phyloP scores from a whole-genome alignment of 169 alveolate species.

The Plasmodium ovale region DNA sequence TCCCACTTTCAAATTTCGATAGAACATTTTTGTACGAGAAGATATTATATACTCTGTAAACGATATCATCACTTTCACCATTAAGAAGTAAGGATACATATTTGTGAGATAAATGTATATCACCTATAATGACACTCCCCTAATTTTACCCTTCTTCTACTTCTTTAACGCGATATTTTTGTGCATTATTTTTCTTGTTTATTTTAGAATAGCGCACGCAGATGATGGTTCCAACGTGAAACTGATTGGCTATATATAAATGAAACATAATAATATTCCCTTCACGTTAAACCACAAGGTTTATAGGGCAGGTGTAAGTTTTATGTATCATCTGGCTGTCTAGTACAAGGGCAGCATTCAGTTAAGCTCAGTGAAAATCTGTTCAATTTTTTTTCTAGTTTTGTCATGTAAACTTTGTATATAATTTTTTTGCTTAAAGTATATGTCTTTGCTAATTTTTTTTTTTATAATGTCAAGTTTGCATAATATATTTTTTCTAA shows the following conservation, averaged over 20 bases:
- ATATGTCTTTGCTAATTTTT: conserved; percentile 49
- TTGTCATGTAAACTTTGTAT: conserved; percentile 71
- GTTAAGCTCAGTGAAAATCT: conserved; percentile 13
- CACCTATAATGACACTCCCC: background rate
- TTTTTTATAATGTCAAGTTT: conserved; percentile 37
- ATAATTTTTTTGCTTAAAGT: conserved; percentile 23
- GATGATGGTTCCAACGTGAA: conserved; percentile 31
- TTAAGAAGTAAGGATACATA: conserved; percentile 43
- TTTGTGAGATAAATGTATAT: too few species aligned
- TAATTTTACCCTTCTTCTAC: background rate
- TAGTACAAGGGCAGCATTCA: background rate
- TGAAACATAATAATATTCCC: too few species aligned
- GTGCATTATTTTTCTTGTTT: background rate
- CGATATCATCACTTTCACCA: conserved; percentile 36
- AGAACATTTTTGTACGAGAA: conserved; percentile 34
- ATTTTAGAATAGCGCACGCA: conserved; percentile 16
- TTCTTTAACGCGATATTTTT: background rate
- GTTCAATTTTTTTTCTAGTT: conserved; percentile 38
- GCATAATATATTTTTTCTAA: conserved; percentile 33
- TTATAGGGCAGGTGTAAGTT: too few species aligned
- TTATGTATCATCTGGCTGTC: too few species aligned
- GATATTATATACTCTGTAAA: conserved; percentile 24
- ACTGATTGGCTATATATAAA: conserved; percentile 37
- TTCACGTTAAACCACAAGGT: too few species aligned
- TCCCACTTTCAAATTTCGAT: background rate